A percentile compares a stretch with the other conserved stretches of the same genome.
These are phyloP conservation scores for Eucalyptus erythrocorys DNA, from an alignment of 345 rosid species.

Conservation along the genomic window DNA sequence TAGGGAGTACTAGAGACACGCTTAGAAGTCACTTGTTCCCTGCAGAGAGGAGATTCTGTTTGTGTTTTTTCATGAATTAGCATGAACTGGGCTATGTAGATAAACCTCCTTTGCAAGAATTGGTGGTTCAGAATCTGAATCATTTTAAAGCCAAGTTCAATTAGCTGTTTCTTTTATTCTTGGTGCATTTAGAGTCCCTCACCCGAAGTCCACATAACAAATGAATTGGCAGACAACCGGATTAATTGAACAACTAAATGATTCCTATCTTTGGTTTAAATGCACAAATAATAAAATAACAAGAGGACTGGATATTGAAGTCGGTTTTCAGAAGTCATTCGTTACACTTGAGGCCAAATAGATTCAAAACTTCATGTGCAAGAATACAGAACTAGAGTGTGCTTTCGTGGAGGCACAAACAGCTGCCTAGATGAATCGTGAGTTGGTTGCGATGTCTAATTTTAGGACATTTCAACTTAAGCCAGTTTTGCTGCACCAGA, in stretches of 20 bases:
- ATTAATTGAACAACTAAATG: neutral
- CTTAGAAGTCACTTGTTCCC: constrained; percentile 11
- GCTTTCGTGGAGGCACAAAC: neutral
- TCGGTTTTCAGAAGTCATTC: neutral
- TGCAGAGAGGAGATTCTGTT: constrained; percentile 10
- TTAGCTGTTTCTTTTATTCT: neutral
- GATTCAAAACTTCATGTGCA: neutral
- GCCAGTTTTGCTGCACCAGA: neutral
- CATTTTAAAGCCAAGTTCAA: neutral
- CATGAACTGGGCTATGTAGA: constrained; percentile 12
- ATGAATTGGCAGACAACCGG: neutral
- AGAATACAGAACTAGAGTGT: neutral
- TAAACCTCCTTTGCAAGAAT: neutral
- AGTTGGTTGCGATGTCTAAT: neutral
- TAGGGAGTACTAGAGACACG: constrained; percentile 11
- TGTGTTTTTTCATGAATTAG: neutral
- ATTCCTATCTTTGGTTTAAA: neutral
- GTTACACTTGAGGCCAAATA: neutral
- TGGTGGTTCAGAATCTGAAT: neutral
- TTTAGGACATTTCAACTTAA: neutral
- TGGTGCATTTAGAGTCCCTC: neutral
- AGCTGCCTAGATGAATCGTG: neutral
- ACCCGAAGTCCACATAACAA: neutral
- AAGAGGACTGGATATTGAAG: neutral
- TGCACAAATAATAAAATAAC: neutral